phyloP scores from a whole-genome alignment of 2,329 filamentous ascomycete species.

The Neopestalotiopsis rosae region DNA sequence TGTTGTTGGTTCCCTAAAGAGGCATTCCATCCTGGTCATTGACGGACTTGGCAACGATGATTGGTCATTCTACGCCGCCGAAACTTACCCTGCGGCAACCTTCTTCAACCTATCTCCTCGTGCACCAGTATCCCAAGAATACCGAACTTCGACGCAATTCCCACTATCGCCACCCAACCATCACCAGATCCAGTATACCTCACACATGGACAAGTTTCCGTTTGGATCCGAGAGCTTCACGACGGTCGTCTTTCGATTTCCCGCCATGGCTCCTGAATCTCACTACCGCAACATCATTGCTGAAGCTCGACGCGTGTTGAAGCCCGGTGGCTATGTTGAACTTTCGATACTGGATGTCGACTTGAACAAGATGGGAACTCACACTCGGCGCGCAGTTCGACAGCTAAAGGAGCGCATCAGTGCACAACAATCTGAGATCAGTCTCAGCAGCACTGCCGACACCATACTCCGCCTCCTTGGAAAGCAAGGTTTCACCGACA shows the following conservation, averaged over 20 bases:
- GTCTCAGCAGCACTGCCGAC: slow-evolving; percentile 65
- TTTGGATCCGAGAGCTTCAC: slow-evolving; percentile 79
- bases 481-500: slow-evolving; percentile 70
- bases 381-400: slow-evolving; percentile 70
- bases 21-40: slow-evolving; percentile 73
- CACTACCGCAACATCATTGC: slow-evolving; percentile 74
- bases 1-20: slow-evolving; percentile 55
- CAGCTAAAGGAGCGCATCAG: slow-evolving; percentile 75
- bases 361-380: slow-evolving; percentile 80
- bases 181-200: slow-evolving; percentile 73
- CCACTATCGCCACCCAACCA: slow-evolving; percentile 71
- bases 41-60: slow-evolving; percentile 87
- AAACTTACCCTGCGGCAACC: slow-evolving; percentile 76
- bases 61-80: slow-evolving; percentile 85
- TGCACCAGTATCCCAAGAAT: slow-evolving; percentile 53
- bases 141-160: slow-evolving; percentile 50
- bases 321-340: slow-evolving; percentile 81
- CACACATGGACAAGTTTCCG: slow-evolving; percentile 70
- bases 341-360: slow-evolving; percentile 79
- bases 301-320: slow-evolving; percentile 78
- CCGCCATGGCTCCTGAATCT: slow-evolving; percentile 69
- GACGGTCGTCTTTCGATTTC: slow-evolving; percentile 79
- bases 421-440: slow-evolving; percentile 62
- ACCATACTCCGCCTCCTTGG: slow-evolving; percentile 71
- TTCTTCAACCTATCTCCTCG: slow-evolving; percentile 78